Evolutionary conservation across 768 basidiomycete genomes (phyloP), one percentile per base, ranked within the genome.

Genomic region (Podaxis sp.): DNA sequence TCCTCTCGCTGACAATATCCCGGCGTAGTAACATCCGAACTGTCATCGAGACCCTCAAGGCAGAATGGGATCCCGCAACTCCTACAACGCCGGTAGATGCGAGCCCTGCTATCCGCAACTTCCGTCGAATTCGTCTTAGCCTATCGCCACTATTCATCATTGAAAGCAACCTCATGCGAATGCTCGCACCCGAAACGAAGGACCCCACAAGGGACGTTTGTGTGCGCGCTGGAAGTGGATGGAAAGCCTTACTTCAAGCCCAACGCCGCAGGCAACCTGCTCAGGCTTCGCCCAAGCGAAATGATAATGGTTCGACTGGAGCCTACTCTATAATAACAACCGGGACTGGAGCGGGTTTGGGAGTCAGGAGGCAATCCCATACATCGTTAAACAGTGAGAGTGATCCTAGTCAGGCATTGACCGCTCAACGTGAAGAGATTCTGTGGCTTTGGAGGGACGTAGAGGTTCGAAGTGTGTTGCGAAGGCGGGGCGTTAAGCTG

Each of bases 401-500:
- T n/a, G 82, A 87, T 55, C 82, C 84, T 1, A 82, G 82, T 0
- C 70, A 77, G 2, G 77, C 87, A 0, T 75, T 89, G 0, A 78
- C 77, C 4, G 82, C 82, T 0, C 82, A 83, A 62, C 77, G 77
- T 13, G 80, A 84, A n/a, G 88, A 89, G 64, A 87, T 91, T 37
- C 71, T 85, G 11, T 67, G 76, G 8, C 71, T 91, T 2, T 92
- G 90, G 90, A 77, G 79, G 24, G 85, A 90, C 66, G 65, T 75
- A 2, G 76, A 76, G 3, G 82, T 91, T 0, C 79, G 77, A 61
- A 78, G 76, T 3, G 77, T 88, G 60, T 69, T 93, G 54, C 75
- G 74, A 46, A 79, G 77, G 67, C 78, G 79, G 26, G 77, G 79
- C 0, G 74, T 89, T 2, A 70, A 78, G n/a, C 69, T 91, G 63